Evolutionary conservation across 352 stramenopile genomes (phyloP).

Genomic region (Globisporangium apiculatum): DNA sequence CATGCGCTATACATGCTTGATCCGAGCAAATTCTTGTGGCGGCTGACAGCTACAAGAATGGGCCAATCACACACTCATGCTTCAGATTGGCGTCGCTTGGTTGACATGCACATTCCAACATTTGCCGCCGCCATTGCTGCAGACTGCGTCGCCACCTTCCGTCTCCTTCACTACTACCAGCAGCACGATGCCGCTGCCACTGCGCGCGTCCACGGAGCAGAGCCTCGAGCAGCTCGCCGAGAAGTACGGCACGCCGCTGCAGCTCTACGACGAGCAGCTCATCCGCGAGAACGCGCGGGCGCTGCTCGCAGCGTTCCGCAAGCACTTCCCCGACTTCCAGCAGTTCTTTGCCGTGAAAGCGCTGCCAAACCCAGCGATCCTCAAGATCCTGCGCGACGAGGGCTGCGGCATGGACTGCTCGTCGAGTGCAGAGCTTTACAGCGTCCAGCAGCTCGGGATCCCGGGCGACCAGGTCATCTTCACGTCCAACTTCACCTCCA

Average conservation of each 20-base stretch:
- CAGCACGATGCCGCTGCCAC: constrained; percentile 41
- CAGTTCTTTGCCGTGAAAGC: constrained; percentile 89
- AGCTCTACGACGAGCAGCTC: constrained; percentile 84
- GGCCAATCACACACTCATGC: neutral
- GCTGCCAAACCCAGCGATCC: constrained; percentile 83
- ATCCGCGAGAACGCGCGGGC: constrained; percentile 75
- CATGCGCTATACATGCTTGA: neutral
- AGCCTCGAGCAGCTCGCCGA: constrained; percentile 61
- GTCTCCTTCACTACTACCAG: neutral
- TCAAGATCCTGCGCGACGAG: constrained; percentile 77
- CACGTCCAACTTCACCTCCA: constrained; percentile 88
- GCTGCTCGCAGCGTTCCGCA: constrained; percentile 65
- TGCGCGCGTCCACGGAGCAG: constrained; percentile 30
- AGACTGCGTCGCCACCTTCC: no score
- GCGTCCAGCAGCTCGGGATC: constrained; percentile 67
- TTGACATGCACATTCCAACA: neutral
- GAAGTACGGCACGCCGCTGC: constrained; percentile 79
- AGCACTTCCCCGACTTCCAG: constrained; percentile 77
- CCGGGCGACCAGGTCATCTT: constrained; percentile 79
- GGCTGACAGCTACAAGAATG: no score
- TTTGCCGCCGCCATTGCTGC: neutral
- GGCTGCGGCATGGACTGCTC: constrained; percentile 89
- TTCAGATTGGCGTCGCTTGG: no score
- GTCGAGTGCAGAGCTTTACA: constrained; percentile 78
- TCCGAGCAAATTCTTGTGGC: constrained; percentile 8